Evolutionary conservation across 129 eudicot genomes (phyloP), one percentile per base, ranked within the genome.

Genomic region (Ambrosia trifida): DNA sequence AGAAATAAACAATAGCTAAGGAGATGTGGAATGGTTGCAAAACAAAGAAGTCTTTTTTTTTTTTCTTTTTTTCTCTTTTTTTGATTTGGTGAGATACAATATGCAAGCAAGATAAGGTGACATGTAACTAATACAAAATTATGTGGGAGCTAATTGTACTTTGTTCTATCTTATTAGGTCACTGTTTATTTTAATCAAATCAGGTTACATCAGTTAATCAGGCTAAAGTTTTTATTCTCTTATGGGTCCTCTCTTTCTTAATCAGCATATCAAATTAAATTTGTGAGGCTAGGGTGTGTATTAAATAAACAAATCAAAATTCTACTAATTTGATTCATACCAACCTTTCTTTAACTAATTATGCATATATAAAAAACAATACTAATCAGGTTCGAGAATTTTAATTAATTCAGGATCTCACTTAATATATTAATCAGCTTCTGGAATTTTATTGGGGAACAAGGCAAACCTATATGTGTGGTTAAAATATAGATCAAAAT

Each of bases 171-270:
- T 40, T 10, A 5, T 38, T 5, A 10, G 36, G 59, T 43, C 47
- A 19, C 59, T 66, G 19, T 51, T 76, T 59, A 58, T 18, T 19
- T 67, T 68, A 76, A 76, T 76, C 75, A 68, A 76, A 76, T 76
- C 80, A 76, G 52, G 80, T 68, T 76, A 76, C 60, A 68, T 76
- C 80, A 58, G 41, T 19, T 76, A 67, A 76, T 68, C 52, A 66
- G 51, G 69, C 69, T 56, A 76, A 76, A 67, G 2, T 76, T 76
- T 57, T 38, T 31, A 57, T 57, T 52, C 62, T 58, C 53, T 18
- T 57, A 44, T 49, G 74, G 68, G 40, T 47, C 68, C 79, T 52
- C 68, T 51, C 57, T 57, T 36, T 43, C 5, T 58, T 67, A 56
- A 57, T 76, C 73, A 43, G 18, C 46, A 19, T 35, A 9, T 73